phyloP scores from a whole-genome alignment of 1,284 basidiomycete species.

The Sanghuangporus baumii region DNA sequence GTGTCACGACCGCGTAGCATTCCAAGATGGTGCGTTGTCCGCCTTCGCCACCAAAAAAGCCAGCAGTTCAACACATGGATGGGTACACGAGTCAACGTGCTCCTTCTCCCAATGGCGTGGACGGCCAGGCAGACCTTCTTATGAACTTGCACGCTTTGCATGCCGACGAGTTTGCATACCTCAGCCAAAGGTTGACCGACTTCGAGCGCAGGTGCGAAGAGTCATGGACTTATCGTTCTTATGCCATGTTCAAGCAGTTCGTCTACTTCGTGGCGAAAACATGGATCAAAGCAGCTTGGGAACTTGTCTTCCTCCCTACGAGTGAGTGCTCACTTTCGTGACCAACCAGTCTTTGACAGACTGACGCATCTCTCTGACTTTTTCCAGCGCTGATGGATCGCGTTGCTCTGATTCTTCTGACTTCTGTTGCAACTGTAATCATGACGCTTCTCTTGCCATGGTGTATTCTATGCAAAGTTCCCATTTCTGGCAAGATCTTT shows the following conservation, averaged over 20 bases:
- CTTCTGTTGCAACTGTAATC: conserved; percentile 19
- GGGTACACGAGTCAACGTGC: not conserved
- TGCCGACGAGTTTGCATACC: conserved; percentile 22
- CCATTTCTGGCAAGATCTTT: conserved; percentile 14
- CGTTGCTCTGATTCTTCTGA: conserved; percentile 19
- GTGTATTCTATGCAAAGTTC: conserved; percentile 21
- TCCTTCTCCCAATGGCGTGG: not conserved
- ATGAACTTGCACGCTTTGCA: conserved; percentile 20
- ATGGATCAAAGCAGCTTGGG: conserved; percentile 21
- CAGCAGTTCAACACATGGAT: not conserved
- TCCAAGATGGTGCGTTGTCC: conserved; percentile 13
- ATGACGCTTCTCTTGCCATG: conserved; percentile 21
- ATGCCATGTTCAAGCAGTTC: conserved; percentile 17
- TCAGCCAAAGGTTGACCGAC: conserved; percentile 15
- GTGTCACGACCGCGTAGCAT: not conserved
- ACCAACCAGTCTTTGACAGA: not conserved
- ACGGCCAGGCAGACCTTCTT: conserved; percentile 3
- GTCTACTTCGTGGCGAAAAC: conserved; percentile 18
- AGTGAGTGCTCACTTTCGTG: conserved; percentile 16
- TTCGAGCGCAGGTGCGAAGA: conserved; percentile 14
- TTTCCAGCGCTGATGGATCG: conserved; percentile 18
- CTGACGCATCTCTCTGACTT: not conserved
- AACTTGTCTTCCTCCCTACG: conserved; percentile 19
- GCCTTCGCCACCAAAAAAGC: conserved; percentile 2
- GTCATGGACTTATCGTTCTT: conserved; percentile 18